Conservation (phyloP, 805 yeast species). For the Myxozyma kluyveri region DNA sequence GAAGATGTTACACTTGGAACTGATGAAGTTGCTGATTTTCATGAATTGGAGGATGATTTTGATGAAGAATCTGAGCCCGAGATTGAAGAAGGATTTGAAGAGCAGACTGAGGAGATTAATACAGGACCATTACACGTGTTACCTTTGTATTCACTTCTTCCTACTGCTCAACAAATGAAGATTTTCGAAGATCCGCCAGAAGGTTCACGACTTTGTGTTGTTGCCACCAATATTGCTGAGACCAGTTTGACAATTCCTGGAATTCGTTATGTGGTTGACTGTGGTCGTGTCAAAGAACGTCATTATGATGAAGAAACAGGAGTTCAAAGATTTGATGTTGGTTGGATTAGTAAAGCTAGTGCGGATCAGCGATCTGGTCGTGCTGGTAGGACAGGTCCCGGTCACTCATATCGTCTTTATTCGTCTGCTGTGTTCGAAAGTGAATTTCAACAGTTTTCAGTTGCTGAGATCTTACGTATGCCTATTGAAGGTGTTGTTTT, state of each 20-base stretch:
- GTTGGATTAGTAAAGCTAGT: conserved; percentile 92
- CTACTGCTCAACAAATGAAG: conserved; percentile 93
- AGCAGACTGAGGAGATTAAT: conserved; percentile 44
- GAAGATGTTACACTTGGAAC: conserved; percentile 72
- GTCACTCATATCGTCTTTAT: conserved; percentile 87
- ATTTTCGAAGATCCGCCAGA: conserved; percentile 83
- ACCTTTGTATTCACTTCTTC: conserved; percentile 87
- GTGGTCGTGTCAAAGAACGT: conserved; percentile 91
- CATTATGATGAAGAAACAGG: conserved; percentile 77
- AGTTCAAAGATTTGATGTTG: conserved; percentile 86
- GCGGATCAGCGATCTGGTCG: conserved; percentile 95
- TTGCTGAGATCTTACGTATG: conserved; percentile 90
- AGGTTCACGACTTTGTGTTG: conserved; percentile 83
- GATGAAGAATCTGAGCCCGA: conserved; percentile 45
- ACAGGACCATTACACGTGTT: conserved; percentile 80
- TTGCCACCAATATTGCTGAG: conserved; percentile 97
- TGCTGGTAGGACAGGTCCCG: conserved; percentile 99
- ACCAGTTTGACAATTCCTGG: conserved; percentile 96
- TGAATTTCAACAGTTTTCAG: conserved; percentile 76
- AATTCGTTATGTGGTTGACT: conserved; percentile 88
- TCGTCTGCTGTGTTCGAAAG: conserved; percentile 92
- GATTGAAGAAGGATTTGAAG: conserved; percentile 67
- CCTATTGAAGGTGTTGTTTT: conserved; percentile 95
- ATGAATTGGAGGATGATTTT: conserved; percentile 35
- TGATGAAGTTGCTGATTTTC: conserved; percentile 13